Evolutionary conservation across 1,284 basidiomycete genomes (phyloP), one percentile per base, ranked within the genome.

Genomic region (Tetrapyrgos nigripes): DNA sequence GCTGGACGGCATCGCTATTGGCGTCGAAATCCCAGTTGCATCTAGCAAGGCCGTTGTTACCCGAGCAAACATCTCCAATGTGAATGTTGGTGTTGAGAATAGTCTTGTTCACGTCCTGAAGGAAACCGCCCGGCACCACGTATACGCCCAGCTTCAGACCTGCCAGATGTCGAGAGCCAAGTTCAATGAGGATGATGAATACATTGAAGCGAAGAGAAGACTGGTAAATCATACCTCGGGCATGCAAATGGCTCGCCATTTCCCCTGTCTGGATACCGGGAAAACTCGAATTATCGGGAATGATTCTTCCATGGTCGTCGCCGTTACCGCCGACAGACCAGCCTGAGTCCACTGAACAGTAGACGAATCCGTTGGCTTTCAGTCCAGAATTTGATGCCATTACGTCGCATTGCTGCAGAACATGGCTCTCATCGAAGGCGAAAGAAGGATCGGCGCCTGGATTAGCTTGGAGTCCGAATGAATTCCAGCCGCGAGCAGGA

Each of bases 311-410:
- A 47, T 55, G 37, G n/a, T 46, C 60, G 37, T 61, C 60, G 17
- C 60, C 60, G 28, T 61, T 47, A 9, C 43, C 55, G 14, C 51
- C 51, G 14, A 61, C 53, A 51, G 60, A 61, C 60, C 60, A 61
- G 5, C 60, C 60, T 2, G 60, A 61, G 43, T 61, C 60, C n/a
- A 61, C 43, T 62, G 43, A 47, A 35, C 56, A 58, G 35, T 47
- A 47, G 2, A 14, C 37, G 24, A 52, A 58, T 2, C 56, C 56
- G 14, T 46, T 44, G 2, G 27, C 19, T 11, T 44, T 28, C 24
- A 58, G 43, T 29, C 47, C 54, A 26, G 56, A n/a, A 19, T 50
- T 52, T n/a, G 37, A 40, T 4, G 31, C 56, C 19, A 58, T 21
- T 9, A 52, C 29, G n/a, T 58, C 56, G 35, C 56, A 58, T 37